Base-by-base conservation (phyloP, 2,329 filamentous ascomycete species). In the Mariannaea sp. region DNA sequence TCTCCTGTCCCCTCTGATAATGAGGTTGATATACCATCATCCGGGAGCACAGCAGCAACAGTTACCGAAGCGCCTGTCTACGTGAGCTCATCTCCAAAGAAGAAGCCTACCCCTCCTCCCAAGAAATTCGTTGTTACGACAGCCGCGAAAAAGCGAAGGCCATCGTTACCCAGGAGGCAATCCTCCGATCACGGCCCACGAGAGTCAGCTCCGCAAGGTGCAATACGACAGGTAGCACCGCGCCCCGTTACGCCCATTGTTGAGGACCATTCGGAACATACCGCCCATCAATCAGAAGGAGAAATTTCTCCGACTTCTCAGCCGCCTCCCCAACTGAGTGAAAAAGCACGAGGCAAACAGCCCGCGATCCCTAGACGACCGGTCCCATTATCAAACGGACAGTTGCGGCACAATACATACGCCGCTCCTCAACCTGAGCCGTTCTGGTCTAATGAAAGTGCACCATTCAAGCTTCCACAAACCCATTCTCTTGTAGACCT, bases 1-100 rank as follows among this genome's bases (percentile, higher is more conserved):
- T 81, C 80, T 13, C 82, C 82, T 2, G 76, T 77, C 26, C 75
- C 73, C 24, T 80, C 79, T 26, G 75, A 75, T 43, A 74, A 76
- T 42, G 75, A 77, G 53, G 70, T 71, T 22, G 68, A 73, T 20
- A 68, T 72, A n/a, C 68, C 68, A 27, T 77, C 74, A 4, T 77
- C 77, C 5, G 70, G 69, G 17, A 78, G 74, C 60, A 74, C 75
- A 26, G 65, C 66, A 2, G 64, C 64, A 2, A 68, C 69, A 8
- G 66, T 55, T 12, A 56, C 66, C 19, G 73, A 72, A 35, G 69
- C 67, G 50, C 66, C 64, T 7, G 43, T 61, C 12, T 59, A 65
- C 29, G 55, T 67, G 27, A 56, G 53, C 17, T 63, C 68, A 35
- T 66, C 67, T 16, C 61, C 62, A 10, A 67, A 64, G 45, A 70